Base-by-base conservation (phyloP, 345 rosid species). In the Eucalyptus virginea region DNA sequence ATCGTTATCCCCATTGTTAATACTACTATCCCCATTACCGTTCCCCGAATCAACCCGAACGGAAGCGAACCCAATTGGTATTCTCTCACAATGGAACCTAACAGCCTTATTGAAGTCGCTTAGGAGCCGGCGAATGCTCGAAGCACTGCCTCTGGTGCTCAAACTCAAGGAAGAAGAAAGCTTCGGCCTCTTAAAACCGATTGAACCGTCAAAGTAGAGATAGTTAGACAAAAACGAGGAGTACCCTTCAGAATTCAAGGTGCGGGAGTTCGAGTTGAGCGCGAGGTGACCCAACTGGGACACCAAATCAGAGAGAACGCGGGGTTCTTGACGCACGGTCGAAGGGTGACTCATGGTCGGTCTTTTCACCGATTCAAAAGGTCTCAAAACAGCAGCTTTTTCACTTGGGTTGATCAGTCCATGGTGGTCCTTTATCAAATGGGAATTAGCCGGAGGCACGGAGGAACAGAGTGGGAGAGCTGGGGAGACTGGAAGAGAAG, bases 1-100 rank as follows among this genome's bases (percentile, higher is more conserved):
- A 88, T 85, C 88, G 26, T 80, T 23, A 83, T 52, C 62, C 40
- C 37, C 51, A 42, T 60, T 21, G 67, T 89, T 34, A 87, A 37
- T 32, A 40, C 30, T 32, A 42, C 51, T 7, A 87, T 89, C 72
- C 17, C 90, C 92, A 86, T 60, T 89, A 62, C 95, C 95, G 24
- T 88, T 65, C 24, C 92, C 94, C 45, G 96, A 90, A 86, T 93
- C 92, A 45, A 92, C 92, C 89, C 93, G 93, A 81, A 97, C 89
- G 11, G 99, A 94, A 58, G 96, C 99, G 62, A 98, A 96, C 86
- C 96, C 96, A 54, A 96, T 92, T 5, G 99, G 99, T 89, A 96
- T 94, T 88, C 95, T 97, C 87, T 94, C 96, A 85, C 96, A 95
- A 54, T 97, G 99, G 81, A 95, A 93, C 91, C 93, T 93, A 86